Evolutionary conservation across 1,284 basidiomycete species (phyloP), one percentile per base, ranked within the genome.

Genomic region (Heterobasidion occidentale): DNA sequence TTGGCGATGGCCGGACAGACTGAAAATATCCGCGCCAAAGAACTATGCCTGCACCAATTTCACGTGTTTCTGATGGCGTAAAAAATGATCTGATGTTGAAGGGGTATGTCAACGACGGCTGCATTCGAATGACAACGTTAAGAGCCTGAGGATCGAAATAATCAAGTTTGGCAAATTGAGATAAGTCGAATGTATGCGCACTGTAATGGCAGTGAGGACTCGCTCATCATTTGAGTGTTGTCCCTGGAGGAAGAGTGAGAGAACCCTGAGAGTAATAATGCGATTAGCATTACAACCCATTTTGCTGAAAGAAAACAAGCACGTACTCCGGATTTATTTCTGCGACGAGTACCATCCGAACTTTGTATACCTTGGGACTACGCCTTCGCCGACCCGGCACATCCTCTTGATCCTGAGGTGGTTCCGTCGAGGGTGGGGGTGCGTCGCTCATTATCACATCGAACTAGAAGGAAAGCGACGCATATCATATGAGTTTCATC

Each of bases 41-140:
- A 48, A 83, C 75, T 17, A 91, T 73, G 1, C 88, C 88, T 4
- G 69, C 62, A 2, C 88, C 87, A 9, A 91, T 86, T 58, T 81
- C 76, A 62, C 78, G 80, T 11, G 75, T 81, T 61, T 87, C 88
- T 2, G 70, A 68, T 56, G 80, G 69, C 0, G 86, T 88, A 66
- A 89, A 91, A 70, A 91, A 90, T 0, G 86, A 88, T 1, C 86
- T 77, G 11, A 83, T 77, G 60, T 90, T 90, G 71, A 87, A 87
- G 0, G 86, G 84, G 57, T 86, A 87, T 36, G 77, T 78, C 72
- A 84, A 70, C 0, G 78, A 81, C 0, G 86, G 86, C 59, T 90
- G 88, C 50, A 51, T 51, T 12, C 50, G 19, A 15, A 51, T 15
- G 8, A 27, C 83, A 34, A 90, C 85, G 62, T 91, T 91, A 52